Base-by-base conservation (phyloP, 805 yeast genomes). In the Wickerhamiella brachini region DNA sequence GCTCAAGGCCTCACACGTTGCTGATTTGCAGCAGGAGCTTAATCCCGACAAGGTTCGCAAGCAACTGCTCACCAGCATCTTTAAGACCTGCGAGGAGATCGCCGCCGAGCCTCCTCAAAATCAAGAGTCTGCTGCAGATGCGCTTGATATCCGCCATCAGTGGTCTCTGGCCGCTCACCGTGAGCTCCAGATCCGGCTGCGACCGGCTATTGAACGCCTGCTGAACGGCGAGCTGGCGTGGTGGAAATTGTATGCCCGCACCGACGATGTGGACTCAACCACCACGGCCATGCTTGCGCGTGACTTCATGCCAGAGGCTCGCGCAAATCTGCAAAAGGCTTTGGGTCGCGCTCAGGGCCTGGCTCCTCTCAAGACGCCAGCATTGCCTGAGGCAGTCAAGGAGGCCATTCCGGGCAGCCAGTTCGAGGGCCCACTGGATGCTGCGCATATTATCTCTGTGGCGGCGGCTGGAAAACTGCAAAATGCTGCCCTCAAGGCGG, bases 101-200 rank as follows among this genome's bases (percentile, higher is more conserved):
- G 57, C 65, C 9, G 44, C 49, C 12, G 56, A 54, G 8, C 37
- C 51, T 21, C 54, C 47, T n/a, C 18, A 44, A 0, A 29, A 26
- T 29, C 22, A 20, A 10, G 39, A 45, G n/a, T 3, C 24, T 17
- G 24, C 44, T 4, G 44, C 22, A 4, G 24, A 18, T 18, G 52
- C 58, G 45, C 43, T 31, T 34, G 37, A 43, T 12, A 54, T 60
- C 45, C 55, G 68, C 23, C 41, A 51, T 10, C 52, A 58, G 21
- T 69, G 73, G 73, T 56, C 70, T 0, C 50, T 52, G 18, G 49
- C 53, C 6, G 72, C 73, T 1, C 73, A 69, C 53, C 52, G 56
- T n/a, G 73, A 69, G 54, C 62, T 69, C 29, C 69, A 70, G 51
- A 58, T 62, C 18, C 49, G 44, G n/a, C 56, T 67, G 9, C 50